Percentiles rank a stretch among this genome's conserved stretches.
Evolutionary conservation across 2,329 filamentous ascomycete species (phyloP).

Genomic region (Pseudonectria buxi): DNA sequence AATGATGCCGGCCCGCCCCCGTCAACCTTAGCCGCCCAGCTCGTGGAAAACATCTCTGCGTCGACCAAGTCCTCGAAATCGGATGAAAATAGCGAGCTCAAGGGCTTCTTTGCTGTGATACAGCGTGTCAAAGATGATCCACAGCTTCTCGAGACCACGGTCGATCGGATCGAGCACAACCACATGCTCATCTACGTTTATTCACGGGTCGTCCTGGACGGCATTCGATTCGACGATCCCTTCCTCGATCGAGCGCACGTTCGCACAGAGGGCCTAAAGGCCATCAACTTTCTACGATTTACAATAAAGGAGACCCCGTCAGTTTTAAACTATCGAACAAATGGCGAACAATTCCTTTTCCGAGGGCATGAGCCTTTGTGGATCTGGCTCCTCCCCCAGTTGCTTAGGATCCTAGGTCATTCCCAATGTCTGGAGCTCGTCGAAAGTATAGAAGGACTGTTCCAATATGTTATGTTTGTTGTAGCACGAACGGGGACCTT

Average conservation of each 20-base stretch:
- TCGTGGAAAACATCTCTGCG: constrained; percentile 73
- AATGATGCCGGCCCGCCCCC: constrained; percentile 43
- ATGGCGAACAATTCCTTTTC: constrained; percentile 38
- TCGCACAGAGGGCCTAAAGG: constrained; percentile 58
- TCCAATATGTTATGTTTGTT: constrained; percentile 41
- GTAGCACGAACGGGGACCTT: constrained; percentile 37
- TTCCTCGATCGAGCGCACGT: constrained; percentile 53
- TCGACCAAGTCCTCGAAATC: constrained; percentile 54
- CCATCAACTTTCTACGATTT: constrained; percentile 68
- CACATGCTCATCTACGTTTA: constrained; percentile 83
- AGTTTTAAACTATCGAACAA: constrained; percentile 48
- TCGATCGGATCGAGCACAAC: constrained; percentile 68
- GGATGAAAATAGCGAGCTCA: constrained; percentile 66
- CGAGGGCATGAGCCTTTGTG: constrained; percentile 57
- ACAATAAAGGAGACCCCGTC: constrained; percentile 69
- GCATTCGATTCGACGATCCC: constrained; percentile 59
- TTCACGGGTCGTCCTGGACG: constrained; percentile 69
- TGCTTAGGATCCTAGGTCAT: constrained; percentile 51
- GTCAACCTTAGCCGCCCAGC: constrained; percentile 80
- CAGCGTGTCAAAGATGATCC: constrained; percentile 47
- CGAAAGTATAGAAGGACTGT: constrained; percentile 46
- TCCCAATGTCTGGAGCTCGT: constrained; percentile 39
- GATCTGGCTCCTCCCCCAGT: constrained; percentile 55
- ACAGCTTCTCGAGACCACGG: constrained; percentile 49
- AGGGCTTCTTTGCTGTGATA: constrained; percentile 57